Evolutionary conservation across 192 early-diverging fungal species (phyloP), one percentile per base, ranked within the genome.

Genomic region (Martensiomyces pterosporus): DNA sequence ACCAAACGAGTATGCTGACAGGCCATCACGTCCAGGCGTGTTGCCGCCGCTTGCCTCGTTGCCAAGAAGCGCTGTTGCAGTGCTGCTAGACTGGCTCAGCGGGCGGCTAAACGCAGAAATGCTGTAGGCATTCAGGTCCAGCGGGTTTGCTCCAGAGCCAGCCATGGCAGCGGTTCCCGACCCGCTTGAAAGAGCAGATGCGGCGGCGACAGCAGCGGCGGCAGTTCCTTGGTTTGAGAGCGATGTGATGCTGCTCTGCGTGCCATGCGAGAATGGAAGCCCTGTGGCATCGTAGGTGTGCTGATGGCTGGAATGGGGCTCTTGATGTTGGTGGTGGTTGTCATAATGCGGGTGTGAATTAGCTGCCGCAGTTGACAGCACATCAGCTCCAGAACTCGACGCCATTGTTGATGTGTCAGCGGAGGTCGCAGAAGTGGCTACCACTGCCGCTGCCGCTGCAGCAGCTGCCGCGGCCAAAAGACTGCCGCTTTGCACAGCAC

Each of bases 31-130:
- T 12, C 29, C 32, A 16, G 40, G 29, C 2, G 52, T 26, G 26
- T 26, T 61, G 41, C 33, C 36, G 18, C 44, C 34, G 17, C 38
- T 40, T 9, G 38, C 32, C 6, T 29, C 43, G 47, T 49, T 54
- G 39, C 47, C 48, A 16, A 66, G 25, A 43, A 74, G 51, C 47
- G 57, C 46, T 16, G 62, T 41, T 2, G 68, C 36, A 5, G 70
- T 63, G 44, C 50, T 43, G 24, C 43, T 57, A 9, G 50, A 22
- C 51, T 62, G 63, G 17, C 44, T 53, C 2, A 74, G 55, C 34
- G 70, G 70, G 2, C 70, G 54, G 24, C 64, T 74, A 27, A 74
- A 60, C 12, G 70, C 63, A 32, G 70, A 74, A n/a, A 74, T 58
- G 25, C 64, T 74, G 43, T 74, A 73, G 2, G 69, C 38, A 32